These are phyloP conservation scores for Plantago coronopus DNA, from an alignment of 305 asterid species.

Conservation along the genomic window DNA sequence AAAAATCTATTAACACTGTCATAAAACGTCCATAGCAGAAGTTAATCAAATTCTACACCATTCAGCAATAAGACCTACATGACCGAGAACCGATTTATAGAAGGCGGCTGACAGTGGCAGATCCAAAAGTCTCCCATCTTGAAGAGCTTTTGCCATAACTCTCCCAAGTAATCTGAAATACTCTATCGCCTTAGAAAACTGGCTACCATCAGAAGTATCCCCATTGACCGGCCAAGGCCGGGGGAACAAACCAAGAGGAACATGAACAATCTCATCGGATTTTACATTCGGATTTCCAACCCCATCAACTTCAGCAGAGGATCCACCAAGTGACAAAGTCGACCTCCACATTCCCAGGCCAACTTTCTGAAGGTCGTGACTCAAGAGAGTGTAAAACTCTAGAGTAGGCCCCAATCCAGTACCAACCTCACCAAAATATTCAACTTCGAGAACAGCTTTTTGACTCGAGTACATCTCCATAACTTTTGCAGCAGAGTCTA, in stretches of 20 bases:
- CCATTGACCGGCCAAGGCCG: slow-evolving; percentile 78
- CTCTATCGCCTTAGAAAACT: slow-evolving; percentile 59
- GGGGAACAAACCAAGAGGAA: slow-evolving; percentile 95
- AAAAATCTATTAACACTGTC: slow-evolving; percentile 12
- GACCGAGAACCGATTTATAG: slow-evolving; percentile 80
- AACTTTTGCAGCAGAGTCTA: slow-evolving; percentile 96
- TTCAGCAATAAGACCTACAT: slow-evolving; percentile 40
- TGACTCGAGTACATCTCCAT: slow-evolving; percentile 99
- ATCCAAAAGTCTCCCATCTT: slow-evolving; percentile 97
- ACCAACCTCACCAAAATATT: slow-evolving; percentile 99
- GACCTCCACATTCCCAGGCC: slow-evolving; percentile 92
- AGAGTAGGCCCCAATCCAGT: slow-evolving; percentile 98
- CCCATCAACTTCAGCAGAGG: slow-evolving; percentile 55
- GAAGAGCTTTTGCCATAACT: slow-evolving; percentile 97
- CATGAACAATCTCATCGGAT: slow-evolving; percentile 47
- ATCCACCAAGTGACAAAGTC: slow-evolving; percentile 34
- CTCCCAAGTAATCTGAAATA: slow-evolving; percentile 84
- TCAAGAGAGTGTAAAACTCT: slow-evolving; percentile 90
- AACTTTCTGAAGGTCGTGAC: slow-evolving; percentile 88
- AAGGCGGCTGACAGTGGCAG: slow-evolving; percentile 86
- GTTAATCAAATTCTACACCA: background rate
- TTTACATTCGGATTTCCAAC: slow-evolving; percentile 29
- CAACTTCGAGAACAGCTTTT: slow-evolving; percentile 98
- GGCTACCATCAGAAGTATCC: slow-evolving; percentile 62
- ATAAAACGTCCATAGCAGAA: slow-evolving; percentile 1